These are phyloP conservation scores for Xylaria scruposa DNA, from an alignment of 495 filamentous ascomycete genomes.

Conservation along the genomic window DNA sequence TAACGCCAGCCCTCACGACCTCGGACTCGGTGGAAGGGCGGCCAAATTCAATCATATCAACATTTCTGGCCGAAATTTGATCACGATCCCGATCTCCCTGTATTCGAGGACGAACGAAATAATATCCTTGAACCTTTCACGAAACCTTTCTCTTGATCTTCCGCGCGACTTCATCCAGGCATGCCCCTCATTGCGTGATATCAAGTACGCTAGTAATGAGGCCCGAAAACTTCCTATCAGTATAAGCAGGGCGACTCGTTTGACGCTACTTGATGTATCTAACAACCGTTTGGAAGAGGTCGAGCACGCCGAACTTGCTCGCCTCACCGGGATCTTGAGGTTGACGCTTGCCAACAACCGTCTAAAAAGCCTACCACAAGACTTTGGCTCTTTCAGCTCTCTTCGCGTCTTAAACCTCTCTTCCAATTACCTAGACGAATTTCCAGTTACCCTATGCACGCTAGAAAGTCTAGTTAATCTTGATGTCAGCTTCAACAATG, in stretches of 20 bases:
- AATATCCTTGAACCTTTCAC: constrained; percentile 89
- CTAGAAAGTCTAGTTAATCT: constrained; percentile 86
- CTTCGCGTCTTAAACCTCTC: constrained; percentile 87
- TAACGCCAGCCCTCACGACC: constrained; percentile 64
- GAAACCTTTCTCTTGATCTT: constrained; percentile 89
- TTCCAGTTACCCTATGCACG: constrained; percentile 83
- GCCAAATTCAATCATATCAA: constrained; percentile 94
- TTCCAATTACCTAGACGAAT: constrained; percentile 85
- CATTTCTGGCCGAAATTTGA: constrained; percentile 85
- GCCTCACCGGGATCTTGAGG: constrained; percentile 73
- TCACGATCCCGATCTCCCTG: constrained; percentile 92
- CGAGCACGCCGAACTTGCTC: constrained; percentile 75
- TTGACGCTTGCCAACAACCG: constrained; percentile 94
- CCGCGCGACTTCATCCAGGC: constrained; percentile 96
- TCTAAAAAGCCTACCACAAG: constrained; percentile 74
- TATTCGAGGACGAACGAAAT: constrained; percentile 93
- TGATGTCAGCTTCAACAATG: constrained; percentile 96
- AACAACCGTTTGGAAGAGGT: constrained; percentile 91
- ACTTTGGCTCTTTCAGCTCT: constrained; percentile 77
- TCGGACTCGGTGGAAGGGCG: constrained; percentile 75
- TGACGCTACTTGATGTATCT: constrained; percentile 91
- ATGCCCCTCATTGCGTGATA: constrained; percentile 89
- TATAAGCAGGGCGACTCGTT: constrained; percentile 76
- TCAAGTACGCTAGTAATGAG: constrained; percentile 93
- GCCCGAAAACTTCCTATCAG: constrained; percentile 85